Conservation (phyloP, 164 flowering plant species). For the Berberis thunbergii region DNA sequence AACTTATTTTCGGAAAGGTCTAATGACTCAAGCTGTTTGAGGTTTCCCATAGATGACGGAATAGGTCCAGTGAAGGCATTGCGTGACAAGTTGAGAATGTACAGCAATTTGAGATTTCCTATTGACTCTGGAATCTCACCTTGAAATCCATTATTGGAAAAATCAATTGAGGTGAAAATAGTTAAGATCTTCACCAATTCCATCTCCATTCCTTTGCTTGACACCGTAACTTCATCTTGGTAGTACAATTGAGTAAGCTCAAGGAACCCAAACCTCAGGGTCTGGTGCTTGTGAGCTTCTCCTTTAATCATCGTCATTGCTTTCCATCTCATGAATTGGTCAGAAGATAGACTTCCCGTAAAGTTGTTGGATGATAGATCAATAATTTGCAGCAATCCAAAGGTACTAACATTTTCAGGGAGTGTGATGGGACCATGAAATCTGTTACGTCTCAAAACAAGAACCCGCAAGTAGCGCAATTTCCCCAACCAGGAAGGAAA, state of each 20-base stretch:
- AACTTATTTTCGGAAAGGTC: slow-evolving; percentile 26
- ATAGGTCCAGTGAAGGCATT: slow-evolving; percentile 24
- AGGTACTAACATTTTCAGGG: not conserved
- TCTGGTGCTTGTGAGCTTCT: not conserved
- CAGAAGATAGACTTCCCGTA: not conserved
- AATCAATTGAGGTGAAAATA: slow-evolving; percentile 35
- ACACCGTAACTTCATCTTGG: slow-evolving; percentile 31
- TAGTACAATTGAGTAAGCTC: slow-evolving; percentile 10
- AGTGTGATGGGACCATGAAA: slow-evolving; percentile 33
- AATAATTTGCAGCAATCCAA: slow-evolving; percentile 10
- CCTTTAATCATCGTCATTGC: slow-evolving; percentile 22
- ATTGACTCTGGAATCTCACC: slow-evolving; percentile 44
- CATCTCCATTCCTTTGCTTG: slow-evolving; percentile 33
- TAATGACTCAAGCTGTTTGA: slow-evolving; percentile 21
- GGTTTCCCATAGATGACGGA: slow-evolving; percentile 26
- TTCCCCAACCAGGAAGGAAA: slow-evolving; percentile 44
- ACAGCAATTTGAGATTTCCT: slow-evolving; percentile 29
- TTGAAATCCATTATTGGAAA: slow-evolving; percentile 38
- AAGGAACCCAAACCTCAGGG: not conserved
- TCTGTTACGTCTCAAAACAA: slow-evolving; percentile 41
- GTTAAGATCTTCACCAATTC: slow-evolving; percentile 32
- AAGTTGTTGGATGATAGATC: slow-evolving; percentile 14
- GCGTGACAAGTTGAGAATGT: slow-evolving; percentile 36
- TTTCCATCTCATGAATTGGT: slow-evolving; percentile 6
- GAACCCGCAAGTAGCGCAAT: slow-evolving; percentile 33